phyloP scores from a whole-genome alignment of 768 basidiomycete species.

The Hygrophorus pudorinus region DNA sequence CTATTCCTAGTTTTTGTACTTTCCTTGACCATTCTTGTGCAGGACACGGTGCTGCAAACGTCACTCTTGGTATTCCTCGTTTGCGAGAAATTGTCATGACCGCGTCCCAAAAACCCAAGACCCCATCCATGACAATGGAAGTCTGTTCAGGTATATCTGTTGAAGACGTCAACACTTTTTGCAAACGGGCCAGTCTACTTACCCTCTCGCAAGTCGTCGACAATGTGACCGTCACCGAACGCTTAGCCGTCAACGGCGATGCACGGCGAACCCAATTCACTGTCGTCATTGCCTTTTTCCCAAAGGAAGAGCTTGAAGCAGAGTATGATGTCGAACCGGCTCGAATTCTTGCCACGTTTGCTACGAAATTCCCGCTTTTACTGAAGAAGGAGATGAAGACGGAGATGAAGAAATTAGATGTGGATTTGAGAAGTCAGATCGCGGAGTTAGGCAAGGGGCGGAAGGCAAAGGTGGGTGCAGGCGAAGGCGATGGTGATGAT shows the following conservation, averaged over 20 bases:
- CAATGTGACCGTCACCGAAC: constrained; percentile 71
- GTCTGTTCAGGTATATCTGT: constrained; percentile 43
- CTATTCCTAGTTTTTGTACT: background rate
- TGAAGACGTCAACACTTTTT: constrained; percentile 62
- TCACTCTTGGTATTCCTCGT: constrained; percentile 97
- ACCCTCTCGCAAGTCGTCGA: constrained; percentile 86
- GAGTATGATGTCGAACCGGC: constrained; percentile 71
- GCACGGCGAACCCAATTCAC: constrained; percentile 73
- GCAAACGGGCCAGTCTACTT: constrained; percentile 80
- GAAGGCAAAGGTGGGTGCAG: constrained; percentile 31
- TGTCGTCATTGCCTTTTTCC: constrained; percentile 79
- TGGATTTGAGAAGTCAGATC: constrained; percentile 69
- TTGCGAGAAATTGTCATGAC: constrained; percentile 99
- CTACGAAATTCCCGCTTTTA: constrained; percentile 62
- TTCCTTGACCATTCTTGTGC: constrained; percentile 6
- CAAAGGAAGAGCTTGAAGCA: constrained; percentile 66
- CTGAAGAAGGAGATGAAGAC: constrained; percentile 79
- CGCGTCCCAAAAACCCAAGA: constrained; percentile 90
- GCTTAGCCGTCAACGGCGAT: constrained; percentile 52
- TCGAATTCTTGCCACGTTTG: constrained; percentile 68
- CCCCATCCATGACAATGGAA: constrained; percentile 91
- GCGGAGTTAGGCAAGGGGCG: constrained; percentile 80
- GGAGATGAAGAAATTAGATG: constrained; percentile 81
- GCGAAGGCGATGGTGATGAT: constrained; percentile 46
- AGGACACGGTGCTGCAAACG: constrained; percentile 99